Base-by-base conservation (phyloP, 768 basidiomycete species). In the Naematelia aurantialba region DNA sequence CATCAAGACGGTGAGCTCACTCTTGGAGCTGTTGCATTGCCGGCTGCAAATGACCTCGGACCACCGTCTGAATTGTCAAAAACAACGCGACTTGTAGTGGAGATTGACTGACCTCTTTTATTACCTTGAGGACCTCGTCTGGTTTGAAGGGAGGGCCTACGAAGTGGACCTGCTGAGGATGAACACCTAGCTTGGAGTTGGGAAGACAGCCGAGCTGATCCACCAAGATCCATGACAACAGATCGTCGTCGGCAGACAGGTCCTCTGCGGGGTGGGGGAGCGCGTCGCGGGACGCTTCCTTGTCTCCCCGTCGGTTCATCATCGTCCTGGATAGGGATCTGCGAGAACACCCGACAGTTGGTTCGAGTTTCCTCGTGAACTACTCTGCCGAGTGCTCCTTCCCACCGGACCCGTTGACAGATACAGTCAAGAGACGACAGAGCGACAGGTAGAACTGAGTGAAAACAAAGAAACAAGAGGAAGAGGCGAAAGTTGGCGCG, bases 121-220 rank as follows among this genome's bases (percentile, higher is more conserved):
- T 52, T 27, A 75, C 73, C 26, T 59, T 54, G 27, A 73, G 30
- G 10, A 73, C 70, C 22, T 75, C 72, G 8, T 69, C 63, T 22
- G 66, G 65, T 53, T 76, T 72, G 59, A 74, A 71, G 4, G 42
- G 26, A 22, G 70, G 70, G 17, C 69, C 70, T 21, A 70, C 63
- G 46, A 74, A 76, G 30, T 71, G 70, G 52, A 70, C 69, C 49
- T 73, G 68, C 49, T 73, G 68, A 21, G 72, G 70, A 56, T 75
- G 69, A 12, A 75, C 73, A n/a, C 76, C 76, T 11, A 77, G 61
- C 30, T 65, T 62, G 11, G 65, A 66, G 29, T 69, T 68, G n/a
- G 69, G 68, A 53, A 68, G 44, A 59, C 66, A 68, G 5, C 70
- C 74, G n/a, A 77, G 60, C 45, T 74, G 69, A 49, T 77, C 76